Percentiles rank a stretch among this genome's conserved stretches.
Conservation (phyloP, 495 filamentous ascomycete genomes). For the Trichoderma reesei region DNA sequence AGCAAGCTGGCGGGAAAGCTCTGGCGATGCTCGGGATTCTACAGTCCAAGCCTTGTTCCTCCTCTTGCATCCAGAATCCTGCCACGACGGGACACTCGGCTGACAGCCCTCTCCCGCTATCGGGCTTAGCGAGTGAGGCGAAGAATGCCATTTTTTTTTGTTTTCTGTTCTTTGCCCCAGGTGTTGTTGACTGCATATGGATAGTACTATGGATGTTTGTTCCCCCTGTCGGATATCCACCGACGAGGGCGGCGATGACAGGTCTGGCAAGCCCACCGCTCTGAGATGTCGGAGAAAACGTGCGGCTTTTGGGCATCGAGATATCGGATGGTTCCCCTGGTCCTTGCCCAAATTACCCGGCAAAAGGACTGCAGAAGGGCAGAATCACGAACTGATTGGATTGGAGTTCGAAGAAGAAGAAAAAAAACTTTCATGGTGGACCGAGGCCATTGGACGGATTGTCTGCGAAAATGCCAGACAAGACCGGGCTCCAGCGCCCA, state of each 20-base stretch:
- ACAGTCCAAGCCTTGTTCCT: background rate
- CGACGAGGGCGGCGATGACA: background rate
- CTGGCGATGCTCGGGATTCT: background rate
- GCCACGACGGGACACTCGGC: background rate
- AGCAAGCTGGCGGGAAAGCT: background rate
- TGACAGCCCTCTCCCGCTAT: background rate
- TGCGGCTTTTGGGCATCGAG: background rate
- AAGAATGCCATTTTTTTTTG: background rate
- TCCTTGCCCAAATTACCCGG: background rate
- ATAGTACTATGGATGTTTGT: too few species aligned
- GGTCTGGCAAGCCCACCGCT: background rate
- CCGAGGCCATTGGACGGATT: too few species aligned
- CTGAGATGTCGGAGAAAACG: background rate
- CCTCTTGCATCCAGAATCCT: too few species aligned
- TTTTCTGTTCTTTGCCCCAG: background rate
- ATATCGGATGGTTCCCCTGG: background rate
- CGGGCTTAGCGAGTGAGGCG: conserved; percentile 1
- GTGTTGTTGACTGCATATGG: too few species aligned
- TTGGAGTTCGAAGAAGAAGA: background rate
- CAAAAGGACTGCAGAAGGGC: too few species aligned
- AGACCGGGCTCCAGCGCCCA: conserved; percentile 5
- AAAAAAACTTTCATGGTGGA: conserved; percentile 2
- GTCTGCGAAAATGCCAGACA: background rate
- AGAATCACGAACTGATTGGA: too few species aligned
- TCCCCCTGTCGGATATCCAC: background rate